phyloP scores from a whole-genome alignment of 331 rosid genomes.

The Malus hybrid region DNA sequence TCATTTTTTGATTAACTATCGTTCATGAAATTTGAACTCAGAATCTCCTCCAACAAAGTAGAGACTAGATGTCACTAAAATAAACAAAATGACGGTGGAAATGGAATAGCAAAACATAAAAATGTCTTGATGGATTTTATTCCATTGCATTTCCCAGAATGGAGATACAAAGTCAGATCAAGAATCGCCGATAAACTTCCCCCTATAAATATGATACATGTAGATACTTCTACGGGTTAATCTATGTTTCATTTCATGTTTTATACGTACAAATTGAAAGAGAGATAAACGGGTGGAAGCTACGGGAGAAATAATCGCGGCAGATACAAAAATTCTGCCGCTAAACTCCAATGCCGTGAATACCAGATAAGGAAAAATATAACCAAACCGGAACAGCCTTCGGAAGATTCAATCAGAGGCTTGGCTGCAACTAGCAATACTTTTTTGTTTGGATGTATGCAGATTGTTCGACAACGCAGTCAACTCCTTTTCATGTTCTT shows the following conservation, averaged over 20 bases:
- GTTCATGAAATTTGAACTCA: too few relatives aligned
- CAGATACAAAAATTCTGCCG: constrained; percentile 4
- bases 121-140: background rate
- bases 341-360: background rate
- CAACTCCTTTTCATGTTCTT: constrained; percentile 51
- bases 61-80: too few relatives aligned
- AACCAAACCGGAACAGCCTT: background rate
- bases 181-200: background rate
- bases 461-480: constrained; percentile 22
- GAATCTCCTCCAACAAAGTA: too few relatives aligned
- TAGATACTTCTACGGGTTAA: background rate
- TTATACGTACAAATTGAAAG: background rate
- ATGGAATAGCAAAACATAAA: too few relatives aligned
- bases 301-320: background rate
- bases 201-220: background rate
- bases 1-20: too few relatives aligned
- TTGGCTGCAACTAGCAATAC: background rate
- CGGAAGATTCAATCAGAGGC: constrained; percentile 3
- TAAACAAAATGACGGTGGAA: too few relatives aligned
- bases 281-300: background rate
- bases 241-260: background rate
- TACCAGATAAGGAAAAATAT: background rate
- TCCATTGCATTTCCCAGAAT: background rate
- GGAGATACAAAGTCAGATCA: background rate
- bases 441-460: background rate